phyloP scores from a whole-genome alignment of 371 early-diverging fungal species.

The Circinella umbellata region DNA sequence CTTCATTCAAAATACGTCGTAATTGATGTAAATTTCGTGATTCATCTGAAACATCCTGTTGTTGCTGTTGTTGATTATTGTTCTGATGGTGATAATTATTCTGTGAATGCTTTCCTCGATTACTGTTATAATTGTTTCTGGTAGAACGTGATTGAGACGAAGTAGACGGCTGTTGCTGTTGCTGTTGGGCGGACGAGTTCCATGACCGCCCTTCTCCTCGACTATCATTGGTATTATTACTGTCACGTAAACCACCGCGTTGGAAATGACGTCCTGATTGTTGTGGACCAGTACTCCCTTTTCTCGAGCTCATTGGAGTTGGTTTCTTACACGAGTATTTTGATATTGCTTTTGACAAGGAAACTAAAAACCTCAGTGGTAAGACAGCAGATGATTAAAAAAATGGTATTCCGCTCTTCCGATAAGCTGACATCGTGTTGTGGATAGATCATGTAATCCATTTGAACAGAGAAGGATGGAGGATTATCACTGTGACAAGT shows the following conservation, averaged over 20 bases:
- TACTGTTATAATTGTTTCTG: background rate
- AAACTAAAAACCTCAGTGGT: no score
- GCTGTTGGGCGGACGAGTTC: background rate
- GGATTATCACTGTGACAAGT: no score
- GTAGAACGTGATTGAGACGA: background rate
- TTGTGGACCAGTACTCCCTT: slow-evolving; percentile 4
- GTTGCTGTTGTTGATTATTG: slow-evolving; percentile 1
- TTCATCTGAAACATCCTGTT: slow-evolving; percentile 12
- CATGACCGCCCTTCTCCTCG: background rate
- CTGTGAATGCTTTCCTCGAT: background rate
- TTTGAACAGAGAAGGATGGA: no score
- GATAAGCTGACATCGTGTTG: no score
- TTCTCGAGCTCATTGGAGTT: slow-evolving; percentile 2
- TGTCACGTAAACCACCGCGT: slow-evolving; percentile 2
- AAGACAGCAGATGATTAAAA: no score
- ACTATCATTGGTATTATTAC: background rate
- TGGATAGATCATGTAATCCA: no score
- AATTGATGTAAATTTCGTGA: slow-evolving; percentile 33
- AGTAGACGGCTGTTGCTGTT: background rate
- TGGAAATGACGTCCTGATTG: background rate
- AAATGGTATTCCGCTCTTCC: no score
- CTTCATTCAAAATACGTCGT: slow-evolving; percentile 34
- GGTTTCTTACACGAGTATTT: background rate
- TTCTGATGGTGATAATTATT: background rate
- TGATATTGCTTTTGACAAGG: no score